Conservation (phyloP, 495 filamentous ascomycete genomes). For the Sabuloglossum arenarium region DNA sequence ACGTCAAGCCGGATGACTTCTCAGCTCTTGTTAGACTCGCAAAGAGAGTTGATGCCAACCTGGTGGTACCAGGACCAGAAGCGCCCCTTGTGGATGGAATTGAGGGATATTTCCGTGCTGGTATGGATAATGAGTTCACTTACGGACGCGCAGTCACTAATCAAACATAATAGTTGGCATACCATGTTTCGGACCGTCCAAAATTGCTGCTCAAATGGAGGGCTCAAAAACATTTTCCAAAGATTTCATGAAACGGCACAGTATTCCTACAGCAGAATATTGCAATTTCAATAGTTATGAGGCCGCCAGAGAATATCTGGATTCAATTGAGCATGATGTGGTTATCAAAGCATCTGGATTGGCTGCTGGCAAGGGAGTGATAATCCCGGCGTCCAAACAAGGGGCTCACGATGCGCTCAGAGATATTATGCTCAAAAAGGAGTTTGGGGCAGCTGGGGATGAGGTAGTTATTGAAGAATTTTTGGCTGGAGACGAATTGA, state of each 20-base stretch:
- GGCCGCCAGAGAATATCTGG: slow-evolving; percentile 53
- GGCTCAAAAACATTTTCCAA: slow-evolving; percentile 94
- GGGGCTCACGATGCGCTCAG: slow-evolving; percentile 66
- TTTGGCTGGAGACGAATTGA: slow-evolving; percentile 78
- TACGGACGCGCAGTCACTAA: slow-evolving; percentile 13
- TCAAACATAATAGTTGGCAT: slow-evolving; percentile 34
- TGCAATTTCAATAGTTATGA: slow-evolving; percentile 73
- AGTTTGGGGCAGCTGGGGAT: slow-evolving; percentile 72
- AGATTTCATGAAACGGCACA: slow-evolving; percentile 87
- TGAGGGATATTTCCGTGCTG: slow-evolving; percentile 55
- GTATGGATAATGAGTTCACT: slow-evolving; percentile 49
- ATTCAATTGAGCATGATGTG: slow-evolving; percentile 48
- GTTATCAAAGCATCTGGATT: slow-evolving; percentile 81
- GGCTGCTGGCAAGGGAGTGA: slow-evolving; percentile 82
- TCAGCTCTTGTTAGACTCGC: slow-evolving; percentile 56
- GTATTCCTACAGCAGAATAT: slow-evolving; percentile 80
- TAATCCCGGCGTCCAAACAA: slow-evolving; percentile 59
- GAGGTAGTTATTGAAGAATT: slow-evolving; percentile 96
- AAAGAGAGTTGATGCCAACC: slow-evolving; percentile 47
- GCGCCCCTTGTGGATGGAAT: slow-evolving; percentile 86
- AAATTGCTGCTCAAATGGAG: slow-evolving; percentile 76
- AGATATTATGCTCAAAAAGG: slow-evolving; percentile 74
- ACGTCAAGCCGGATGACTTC: slow-evolving; percentile 53
- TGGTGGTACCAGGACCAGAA: slow-evolving; percentile 83
- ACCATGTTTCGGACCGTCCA: slow-evolving; percentile 68